Evolutionary conservation across 2,329 filamentous ascomycete genomes (phyloP), one percentile per base, ranked within the genome.

Genomic region (Huntiella moniliformis): DNA sequence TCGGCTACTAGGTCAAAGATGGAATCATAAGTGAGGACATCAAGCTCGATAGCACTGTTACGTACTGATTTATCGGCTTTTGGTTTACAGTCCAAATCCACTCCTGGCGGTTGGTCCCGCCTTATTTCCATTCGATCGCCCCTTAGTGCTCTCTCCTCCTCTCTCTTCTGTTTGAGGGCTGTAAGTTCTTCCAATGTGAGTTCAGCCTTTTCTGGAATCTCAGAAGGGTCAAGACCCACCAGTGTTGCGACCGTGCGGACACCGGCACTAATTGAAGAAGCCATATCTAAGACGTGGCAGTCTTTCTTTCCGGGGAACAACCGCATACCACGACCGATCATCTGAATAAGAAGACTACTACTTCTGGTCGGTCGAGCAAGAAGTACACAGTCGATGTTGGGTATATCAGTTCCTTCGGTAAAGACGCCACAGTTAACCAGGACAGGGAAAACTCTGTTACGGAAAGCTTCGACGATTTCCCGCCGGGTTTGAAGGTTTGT

Each of bases 201-300:
- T 7, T 73, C 75, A 4, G 74, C 75, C n/a, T 72, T 68, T 16
- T 80, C 65, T 3, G 96, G 67, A 3, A 95, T 56, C 56, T 88
- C 79, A 22, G 73, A 69, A 1, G 91, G 88, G 57, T 96, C 83
- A 5, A 98, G 74, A 1, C 91, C 91, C 54, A 96, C 95, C 2
- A 98, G 66, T 0, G 91, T 95, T 0, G 91, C 88, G 0, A 84
- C 86, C 0, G 86, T 92, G 2, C 94, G 73, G 44, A 98, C 82
- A 4, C 91, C 91, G 0, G 78, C 82, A 44, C 78, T 76, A 16
- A 96, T 65, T 34, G 78, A 85, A 0, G 87, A 81, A 0, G 96
- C 91, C 76, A 98, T 86, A 60, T 98, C 91, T 55, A 98, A 92
- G 50, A 98, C 70, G 58, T 96, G 91, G 54, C 91, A 98, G 56